Conservation (phyloP, 2,329 filamentous ascomycete genomes). For the Tolypocladium endophyticum region DNA sequence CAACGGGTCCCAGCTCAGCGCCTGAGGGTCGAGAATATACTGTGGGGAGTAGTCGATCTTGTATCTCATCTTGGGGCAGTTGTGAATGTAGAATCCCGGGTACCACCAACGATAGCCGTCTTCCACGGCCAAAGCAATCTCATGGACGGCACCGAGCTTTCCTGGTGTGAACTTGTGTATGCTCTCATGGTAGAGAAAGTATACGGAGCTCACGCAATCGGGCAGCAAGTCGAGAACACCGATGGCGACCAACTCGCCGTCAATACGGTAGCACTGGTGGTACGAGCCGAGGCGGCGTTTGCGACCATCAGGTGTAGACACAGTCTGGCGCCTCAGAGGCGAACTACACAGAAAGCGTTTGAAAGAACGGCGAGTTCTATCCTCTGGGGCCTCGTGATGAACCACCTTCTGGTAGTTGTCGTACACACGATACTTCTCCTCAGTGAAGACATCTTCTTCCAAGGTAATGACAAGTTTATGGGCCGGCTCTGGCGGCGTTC, state of each 20-base stretch:
- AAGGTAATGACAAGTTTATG: slow-evolving; percentile 61
- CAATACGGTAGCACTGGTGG: slow-evolving; percentile 73
- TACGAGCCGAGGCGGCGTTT: slow-evolving; percentile 57
- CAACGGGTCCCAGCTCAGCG: slow-evolving; percentile 50
- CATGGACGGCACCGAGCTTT: slow-evolving; percentile 64
- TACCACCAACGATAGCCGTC: slow-evolving; percentile 68
- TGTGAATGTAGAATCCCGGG: slow-evolving; percentile 72
- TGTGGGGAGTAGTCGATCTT: slow-evolving; percentile 72
- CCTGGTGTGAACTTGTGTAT: slow-evolving; percentile 61
- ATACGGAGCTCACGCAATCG: slow-evolving; percentile 68
- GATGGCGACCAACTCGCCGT: slow-evolving; percentile 65
- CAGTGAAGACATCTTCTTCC: slow-evolving; percentile 58
- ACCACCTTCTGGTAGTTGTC: slow-evolving; percentile 66
- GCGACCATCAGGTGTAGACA: slow-evolving; percentile 35
- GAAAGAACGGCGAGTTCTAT: slow-evolving; percentile 54
- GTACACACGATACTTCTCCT: slow-evolving; percentile 66
- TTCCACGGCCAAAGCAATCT: slow-evolving; percentile 61
- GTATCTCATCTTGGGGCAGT: slow-evolving; percentile 73
- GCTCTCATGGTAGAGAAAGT: slow-evolving; percentile 72
- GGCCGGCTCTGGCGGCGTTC: slow-evolving; percentile 50
- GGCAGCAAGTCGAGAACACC: slow-evolving; percentile 70
- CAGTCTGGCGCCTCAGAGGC: slow-evolving; percentile 41
- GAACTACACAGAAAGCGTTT: slow-evolving; percentile 64
- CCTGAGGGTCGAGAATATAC: slow-evolving; percentile 60
- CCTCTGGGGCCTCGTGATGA: slow-evolving; percentile 52